These are phyloP conservation scores for Aureobasidium uvarum DNA, from an alignment of 2,329 filamentous ascomycete species.

Conservation along the genomic window DNA sequence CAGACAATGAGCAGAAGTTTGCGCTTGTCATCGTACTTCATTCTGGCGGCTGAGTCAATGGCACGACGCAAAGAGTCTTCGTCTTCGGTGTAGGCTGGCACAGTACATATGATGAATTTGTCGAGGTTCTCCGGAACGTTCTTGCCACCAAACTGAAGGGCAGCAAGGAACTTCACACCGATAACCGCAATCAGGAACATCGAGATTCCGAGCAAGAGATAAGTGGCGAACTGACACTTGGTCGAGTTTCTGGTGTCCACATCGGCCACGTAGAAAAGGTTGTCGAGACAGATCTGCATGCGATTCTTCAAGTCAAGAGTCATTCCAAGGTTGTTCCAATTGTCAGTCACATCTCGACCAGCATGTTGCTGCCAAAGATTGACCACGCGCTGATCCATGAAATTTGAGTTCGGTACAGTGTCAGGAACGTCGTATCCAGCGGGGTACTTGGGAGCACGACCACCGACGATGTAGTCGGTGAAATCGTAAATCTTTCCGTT, in stretches of 20 bases:
- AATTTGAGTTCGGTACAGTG: slow-evolving; percentile 58
- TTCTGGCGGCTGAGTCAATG: slow-evolving; percentile 91
- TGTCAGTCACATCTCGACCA: slow-evolving; percentile 77
- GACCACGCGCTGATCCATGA: slow-evolving; percentile 75
- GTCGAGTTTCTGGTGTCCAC: slow-evolving; percentile 86
- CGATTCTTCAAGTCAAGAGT: slow-evolving; percentile 56
- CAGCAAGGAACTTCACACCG: slow-evolving; percentile 93
- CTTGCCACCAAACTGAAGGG: slow-evolving; percentile 88
- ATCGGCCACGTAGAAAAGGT: slow-evolving; percentile 90
- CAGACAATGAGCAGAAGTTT: slow-evolving; percentile 91
- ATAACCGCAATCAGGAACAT: slow-evolving; percentile 78
- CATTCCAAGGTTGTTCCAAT: slow-evolving; percentile 71
- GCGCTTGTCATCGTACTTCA: slow-evolving; percentile 97
- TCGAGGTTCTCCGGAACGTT: slow-evolving; percentile 93
- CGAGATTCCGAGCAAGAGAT: slow-evolving; percentile 83
- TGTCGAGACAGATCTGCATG: slow-evolving; percentile 84
- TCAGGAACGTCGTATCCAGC: slow-evolving; percentile 51
- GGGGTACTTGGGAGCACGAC: slow-evolving; percentile 62
- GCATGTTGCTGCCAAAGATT: slow-evolving; percentile 72
- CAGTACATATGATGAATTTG: slow-evolving; percentile 97
- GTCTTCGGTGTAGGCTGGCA: slow-evolving; percentile 96
- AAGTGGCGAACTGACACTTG: slow-evolving; percentile 82
- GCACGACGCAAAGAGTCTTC: slow-evolving; percentile 96
- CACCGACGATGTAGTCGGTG: slow-evolving; percentile 76
- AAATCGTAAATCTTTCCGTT: slow-evolving; percentile 82